A percentile compares a stretch with the other conserved stretches of the same genome.
phyloP scores from a whole-genome alignment of 2,329 filamentous ascomycete species.

The Cordyceps tenuipes region DNA sequence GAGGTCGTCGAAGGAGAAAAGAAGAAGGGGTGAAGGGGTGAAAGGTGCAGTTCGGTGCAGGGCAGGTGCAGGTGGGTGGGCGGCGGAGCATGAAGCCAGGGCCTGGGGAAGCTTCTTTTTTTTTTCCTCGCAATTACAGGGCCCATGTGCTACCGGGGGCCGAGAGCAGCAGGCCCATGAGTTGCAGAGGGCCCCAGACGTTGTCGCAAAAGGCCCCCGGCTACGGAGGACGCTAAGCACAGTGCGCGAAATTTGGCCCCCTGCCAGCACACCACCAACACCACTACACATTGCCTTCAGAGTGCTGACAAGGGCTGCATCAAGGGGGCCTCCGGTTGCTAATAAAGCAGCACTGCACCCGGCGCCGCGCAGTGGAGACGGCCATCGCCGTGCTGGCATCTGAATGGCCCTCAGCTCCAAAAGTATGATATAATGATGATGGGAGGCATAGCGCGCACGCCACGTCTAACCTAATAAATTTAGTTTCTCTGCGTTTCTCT shows the following conservation, averaged over 20 bases:
- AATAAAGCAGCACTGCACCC: neutral
- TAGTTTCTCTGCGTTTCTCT: neutral
- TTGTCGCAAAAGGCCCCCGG: neutral
- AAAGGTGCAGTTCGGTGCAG: neutral
- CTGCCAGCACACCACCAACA: neutral
- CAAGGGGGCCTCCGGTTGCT: neutral
- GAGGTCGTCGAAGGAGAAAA: conserved; percentile 5
- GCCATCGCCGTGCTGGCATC: neutral
- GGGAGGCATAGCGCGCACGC: neutral
- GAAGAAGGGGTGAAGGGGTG: no score
- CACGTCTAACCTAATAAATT: neutral
- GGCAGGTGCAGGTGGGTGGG: neutral
- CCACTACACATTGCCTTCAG: no score
- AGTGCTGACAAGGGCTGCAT: neutral
- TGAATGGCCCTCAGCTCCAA: neutral
- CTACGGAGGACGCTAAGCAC: neutral
- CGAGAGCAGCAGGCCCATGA: neutral
- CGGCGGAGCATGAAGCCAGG: conserved; percentile 3
- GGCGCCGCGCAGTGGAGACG: neutral
- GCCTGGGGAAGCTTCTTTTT: neutral
- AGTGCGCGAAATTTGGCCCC: neutral
- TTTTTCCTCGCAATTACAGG: neutral
- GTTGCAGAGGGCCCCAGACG: neutral
- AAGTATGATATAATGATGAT: conserved; percentile 9
- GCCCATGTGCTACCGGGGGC: neutral